Evolutionary conservation across 1,284 basidiomycete genomes (phyloP), one percentile per base, ranked within the genome.

Genomic region (Meripilus lineatus): DNA sequence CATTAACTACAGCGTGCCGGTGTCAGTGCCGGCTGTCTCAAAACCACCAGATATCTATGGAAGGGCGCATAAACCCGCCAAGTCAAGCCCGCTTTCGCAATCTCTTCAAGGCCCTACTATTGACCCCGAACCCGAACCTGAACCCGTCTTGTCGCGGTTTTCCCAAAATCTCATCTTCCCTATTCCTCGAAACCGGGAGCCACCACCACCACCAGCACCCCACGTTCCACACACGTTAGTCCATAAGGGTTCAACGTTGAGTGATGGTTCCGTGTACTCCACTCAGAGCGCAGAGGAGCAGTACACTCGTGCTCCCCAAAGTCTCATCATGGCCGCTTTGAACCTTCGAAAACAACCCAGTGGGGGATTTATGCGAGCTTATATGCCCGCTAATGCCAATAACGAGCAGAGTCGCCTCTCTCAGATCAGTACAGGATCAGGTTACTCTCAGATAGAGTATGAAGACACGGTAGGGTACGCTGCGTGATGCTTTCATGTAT

Each of bases 211-310:
- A 28, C 39, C 20, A 15, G 14, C 2, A 20, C 20, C 13, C 36
- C 41, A n/a, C 26, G 32, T 22, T 20, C 34, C 15, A 38, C 47
- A 3, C 17, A 20, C 25, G 15, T 48, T 59, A 11, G 39, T 38
- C n/a, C 58, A 59, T 32, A 58, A 57, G 46, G 50, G 52, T 14
- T 62, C 64, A 2, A 54, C 55, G 5, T 46, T 59, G 35, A 63
- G 62, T 48, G 54, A 60, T 8, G 52, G 47, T n/a, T 66, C 64
- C 8, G 49, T 50, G 23, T 66, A 65, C 43, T 67, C 65, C 17
- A 57, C 52, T 10, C 59, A 56, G 47, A 67, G 61, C 44, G 63
- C 59, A 8, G 65, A 64, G 38, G 59, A 62, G 28, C 51, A 52
- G 20, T 55, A 55, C 40, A 47, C 47, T 18, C 50, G 49, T 6